Conservation (phyloP, 345 rosid genomes). For the Toxicodendron radicans region DNA sequence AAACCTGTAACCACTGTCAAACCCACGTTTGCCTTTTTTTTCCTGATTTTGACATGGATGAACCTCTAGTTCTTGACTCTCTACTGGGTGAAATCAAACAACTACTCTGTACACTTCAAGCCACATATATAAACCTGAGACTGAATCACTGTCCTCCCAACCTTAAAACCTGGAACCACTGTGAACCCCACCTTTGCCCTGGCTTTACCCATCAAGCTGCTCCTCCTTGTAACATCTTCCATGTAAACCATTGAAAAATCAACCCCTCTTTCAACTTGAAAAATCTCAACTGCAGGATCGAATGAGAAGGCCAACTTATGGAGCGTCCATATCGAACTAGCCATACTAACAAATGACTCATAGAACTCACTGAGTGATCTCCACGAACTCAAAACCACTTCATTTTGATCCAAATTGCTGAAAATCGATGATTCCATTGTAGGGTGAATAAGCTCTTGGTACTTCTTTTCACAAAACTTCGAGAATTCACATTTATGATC, state of each 20-base stretch:
- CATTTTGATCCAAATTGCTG: constrained; percentile 62
- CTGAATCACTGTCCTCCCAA: constrained; percentile 72
- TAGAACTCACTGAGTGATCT: constrained; percentile 66
- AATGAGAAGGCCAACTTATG: constrained; percentile 80
- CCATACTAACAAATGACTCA: constrained; percentile 79
- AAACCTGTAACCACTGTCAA: background rate
- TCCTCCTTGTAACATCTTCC: constrained; percentile 67
- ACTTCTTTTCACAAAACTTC: constrained; percentile 83
- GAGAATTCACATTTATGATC: constrained; percentile 65
- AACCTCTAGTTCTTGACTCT: constrained; percentile 11
- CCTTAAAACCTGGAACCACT: constrained; percentile 86
- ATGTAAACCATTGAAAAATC: constrained; percentile 80
- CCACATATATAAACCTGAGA: constrained; percentile 73
- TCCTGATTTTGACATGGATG: background rate
- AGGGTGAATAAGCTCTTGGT: constrained; percentile 81
- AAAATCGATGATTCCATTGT: constrained; percentile 90
- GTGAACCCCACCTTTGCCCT: constrained; percentile 81
- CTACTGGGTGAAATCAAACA: constrained; percentile 12
- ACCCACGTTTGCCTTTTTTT: background rate
- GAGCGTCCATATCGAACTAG: constrained; percentile 80
- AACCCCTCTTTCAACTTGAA: constrained; percentile 77
- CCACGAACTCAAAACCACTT: constrained; percentile 84
- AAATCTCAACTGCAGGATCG: constrained; percentile 83
- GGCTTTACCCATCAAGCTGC: constrained; percentile 29
- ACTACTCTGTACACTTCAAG: constrained; percentile 42